These are phyloP conservation scores for Yamadazyma triangularis DNA, from an alignment of 1,139 yeast species.

Conservation along the genomic window DNA sequence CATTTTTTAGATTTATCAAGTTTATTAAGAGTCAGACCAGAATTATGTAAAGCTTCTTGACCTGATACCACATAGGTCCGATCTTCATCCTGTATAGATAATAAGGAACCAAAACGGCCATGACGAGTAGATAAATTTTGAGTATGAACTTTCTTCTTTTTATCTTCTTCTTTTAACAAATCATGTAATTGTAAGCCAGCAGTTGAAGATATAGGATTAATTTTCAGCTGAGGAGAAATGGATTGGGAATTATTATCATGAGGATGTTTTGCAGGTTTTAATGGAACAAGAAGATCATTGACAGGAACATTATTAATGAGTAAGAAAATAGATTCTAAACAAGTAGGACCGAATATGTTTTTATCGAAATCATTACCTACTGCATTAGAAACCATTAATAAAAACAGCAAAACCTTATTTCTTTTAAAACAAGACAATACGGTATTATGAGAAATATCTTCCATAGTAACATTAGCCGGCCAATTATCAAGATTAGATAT, in stretches of 20 bases:
- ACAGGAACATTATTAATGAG: slow-evolving; percentile 56
- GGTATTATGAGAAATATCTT: slow-evolving; percentile 64
- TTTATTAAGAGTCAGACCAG: slow-evolving; percentile 46
- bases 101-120: slow-evolving; percentile 84
- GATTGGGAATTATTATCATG: neutral
- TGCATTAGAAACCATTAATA: slow-evolving; percentile 65
- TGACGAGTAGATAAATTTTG: slow-evolving; percentile 68
- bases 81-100: slow-evolving; percentile 60
- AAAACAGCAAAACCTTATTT: slow-evolving; percentile 68
- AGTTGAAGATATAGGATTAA: slow-evolving; percentile 14
- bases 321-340: slow-evolving; percentile 68
- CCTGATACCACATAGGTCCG: slow-evolving; percentile 70
- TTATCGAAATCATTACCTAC: slow-evolving; percentile 62
- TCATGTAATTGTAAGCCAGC: slow-evolving; percentile 44
- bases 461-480: slow-evolving; percentile 51
- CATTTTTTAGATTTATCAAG: slow-evolving; percentile 68
- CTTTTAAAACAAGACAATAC: slow-evolving; percentile 55
- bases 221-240: slow-evolving; percentile 1
- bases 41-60: slow-evolving; percentile 55
- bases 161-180: slow-evolving; percentile 55
- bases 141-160: slow-evolving; percentile 45
- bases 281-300: slow-evolving; percentile 8
- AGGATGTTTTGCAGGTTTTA: neutral
- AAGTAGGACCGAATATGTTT: slow-evolving; percentile 53
- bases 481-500: slow-evolving; percentile 32